Percentiles rank a stretch among this genome's conserved stretches.
phyloP scores from a whole-genome alignment of 108 stramenopile genomes.

The Pinguiococcus pyrenoidosus region DNA sequence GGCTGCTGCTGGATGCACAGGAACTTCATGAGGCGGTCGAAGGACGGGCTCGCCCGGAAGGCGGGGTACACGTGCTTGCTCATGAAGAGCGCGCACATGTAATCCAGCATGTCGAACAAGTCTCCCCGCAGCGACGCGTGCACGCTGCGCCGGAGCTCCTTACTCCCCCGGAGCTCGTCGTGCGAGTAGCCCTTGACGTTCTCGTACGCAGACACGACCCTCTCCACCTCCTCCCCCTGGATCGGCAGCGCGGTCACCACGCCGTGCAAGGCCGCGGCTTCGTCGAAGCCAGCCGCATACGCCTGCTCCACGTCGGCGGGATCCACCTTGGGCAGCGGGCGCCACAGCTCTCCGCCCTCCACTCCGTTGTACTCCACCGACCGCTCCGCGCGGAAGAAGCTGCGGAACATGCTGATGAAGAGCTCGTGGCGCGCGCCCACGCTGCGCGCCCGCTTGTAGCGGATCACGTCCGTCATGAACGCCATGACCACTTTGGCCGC shows the following conservation, averaged over 20 bases:
- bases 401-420: neutral
- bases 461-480: neutral
- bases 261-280: neutral
- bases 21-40: neutral
- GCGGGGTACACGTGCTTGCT: slow-evolving; percentile 3
- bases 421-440: neutral
- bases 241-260: neutral
- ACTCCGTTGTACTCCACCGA: neutral
- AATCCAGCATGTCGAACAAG: slow-evolving; percentile 19
- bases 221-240: neutral
- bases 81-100: slow-evolving; percentile 3
- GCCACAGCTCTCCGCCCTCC: neutral
- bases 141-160: no score
- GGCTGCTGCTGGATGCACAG: slow-evolving; percentile 10
- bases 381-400: neutral
- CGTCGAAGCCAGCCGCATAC: neutral
- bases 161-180: neutral
- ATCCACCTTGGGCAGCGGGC: neutral
- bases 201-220: neutral
- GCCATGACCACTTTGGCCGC: neutral
- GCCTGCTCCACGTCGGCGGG: neutral
- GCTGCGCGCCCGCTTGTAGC: neutral
- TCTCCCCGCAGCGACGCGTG: no score
- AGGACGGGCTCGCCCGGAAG: slow-evolving; percentile 10
- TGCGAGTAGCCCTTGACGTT: neutral